phyloP scores from a whole-genome alignment of 2,329 filamentous ascomycete species.

The Torrubiellomyces zombiae region DNA sequence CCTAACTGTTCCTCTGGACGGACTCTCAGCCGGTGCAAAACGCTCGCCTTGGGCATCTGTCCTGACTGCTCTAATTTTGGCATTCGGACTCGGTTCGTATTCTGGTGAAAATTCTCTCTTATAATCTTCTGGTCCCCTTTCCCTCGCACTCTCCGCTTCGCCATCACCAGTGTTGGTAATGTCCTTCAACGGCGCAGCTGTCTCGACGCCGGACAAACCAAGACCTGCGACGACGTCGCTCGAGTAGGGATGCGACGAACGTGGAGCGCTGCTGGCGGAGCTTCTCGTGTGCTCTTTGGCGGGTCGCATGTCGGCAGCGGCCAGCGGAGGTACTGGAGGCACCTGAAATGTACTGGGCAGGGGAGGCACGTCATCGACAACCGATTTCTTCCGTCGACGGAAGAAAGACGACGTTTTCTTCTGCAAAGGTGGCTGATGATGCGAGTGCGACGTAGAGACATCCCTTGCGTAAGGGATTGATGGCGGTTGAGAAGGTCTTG shows the following conservation, averaged over 20 bases:
- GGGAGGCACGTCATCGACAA: constrained; percentile 53
- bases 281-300: constrained; percentile 29
- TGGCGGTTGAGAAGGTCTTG: constrained; percentile 20
- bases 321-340: constrained; percentile 20
- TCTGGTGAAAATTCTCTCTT: constrained; percentile 55
- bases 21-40: constrained; percentile 9
- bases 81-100: constrained; percentile 55
- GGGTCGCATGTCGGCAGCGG: constrained; percentile 16
- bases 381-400: constrained; percentile 78
- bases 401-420: constrained; percentile 96
- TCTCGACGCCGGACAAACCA: constrained; percentile 9
- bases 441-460: constrained; percentile 23
- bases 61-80: constrained; percentile 51
- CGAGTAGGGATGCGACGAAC: constrained; percentile 78
- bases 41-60: constrained; percentile 21
- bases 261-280: constrained; percentile 63
- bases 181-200: constrained; percentile 8
- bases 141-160: constrained; percentile 10
- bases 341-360: constrained; percentile 30
- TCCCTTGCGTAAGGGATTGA: constrained; percentile 35
- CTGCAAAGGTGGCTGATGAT: constrained; percentile 41
- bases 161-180: constrained; percentile 9
- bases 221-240: constrained; percentile 11
- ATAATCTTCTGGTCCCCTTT: constrained; percentile 15
- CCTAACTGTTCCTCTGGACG: no score